phyloP scores from a whole-genome alignment of 148 eudicot species.

The Limonium bicolor region DNA sequence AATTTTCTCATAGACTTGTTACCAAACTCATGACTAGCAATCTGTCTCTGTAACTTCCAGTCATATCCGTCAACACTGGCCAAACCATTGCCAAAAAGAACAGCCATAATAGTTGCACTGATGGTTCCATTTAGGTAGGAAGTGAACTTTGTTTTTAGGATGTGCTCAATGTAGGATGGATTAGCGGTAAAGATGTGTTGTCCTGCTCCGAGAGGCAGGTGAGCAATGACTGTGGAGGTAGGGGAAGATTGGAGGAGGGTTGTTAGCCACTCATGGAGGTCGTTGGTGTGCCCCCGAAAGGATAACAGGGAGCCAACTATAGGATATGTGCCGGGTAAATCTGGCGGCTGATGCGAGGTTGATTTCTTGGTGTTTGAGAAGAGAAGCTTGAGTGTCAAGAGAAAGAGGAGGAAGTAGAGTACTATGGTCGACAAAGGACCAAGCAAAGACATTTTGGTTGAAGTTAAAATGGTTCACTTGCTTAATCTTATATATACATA shows the following conservation, averaged over 20 bases:
- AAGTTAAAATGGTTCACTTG: too few species aligned
- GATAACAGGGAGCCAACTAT: constrained; percentile 10
- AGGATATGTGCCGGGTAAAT: constrained; percentile 9
- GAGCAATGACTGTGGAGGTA: constrained; percentile 4
- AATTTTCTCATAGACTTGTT: constrained; percentile 22
- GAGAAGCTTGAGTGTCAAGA: too few species aligned
- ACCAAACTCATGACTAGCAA: constrained; percentile 32
- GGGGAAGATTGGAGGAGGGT: constrained; percentile 8
- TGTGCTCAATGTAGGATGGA: constrained; percentile 13
- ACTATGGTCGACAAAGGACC: too few species aligned
- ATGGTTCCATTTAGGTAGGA: constrained; percentile 21
- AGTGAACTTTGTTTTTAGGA: constrained; percentile 14
- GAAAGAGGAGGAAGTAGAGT: too few species aligned
- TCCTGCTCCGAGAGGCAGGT: constrained; percentile 9
- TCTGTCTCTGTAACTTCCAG: constrained; percentile 41
- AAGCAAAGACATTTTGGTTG: too few species aligned
- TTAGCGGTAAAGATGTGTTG: constrained; percentile 12
- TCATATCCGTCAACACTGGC: constrained; percentile 21
- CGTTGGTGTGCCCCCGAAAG: background rate
- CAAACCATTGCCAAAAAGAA: constrained; percentile 29
- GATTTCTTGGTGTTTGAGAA: too few species aligned
- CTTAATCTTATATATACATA: too few species aligned
- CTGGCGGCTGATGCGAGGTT: background rate
- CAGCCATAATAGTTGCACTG: background rate
- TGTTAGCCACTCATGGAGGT: constrained; percentile 9